phyloP scores from a whole-genome alignment of 352 stramenopile genomes.

The Globisporangium iwayamae region DNA sequence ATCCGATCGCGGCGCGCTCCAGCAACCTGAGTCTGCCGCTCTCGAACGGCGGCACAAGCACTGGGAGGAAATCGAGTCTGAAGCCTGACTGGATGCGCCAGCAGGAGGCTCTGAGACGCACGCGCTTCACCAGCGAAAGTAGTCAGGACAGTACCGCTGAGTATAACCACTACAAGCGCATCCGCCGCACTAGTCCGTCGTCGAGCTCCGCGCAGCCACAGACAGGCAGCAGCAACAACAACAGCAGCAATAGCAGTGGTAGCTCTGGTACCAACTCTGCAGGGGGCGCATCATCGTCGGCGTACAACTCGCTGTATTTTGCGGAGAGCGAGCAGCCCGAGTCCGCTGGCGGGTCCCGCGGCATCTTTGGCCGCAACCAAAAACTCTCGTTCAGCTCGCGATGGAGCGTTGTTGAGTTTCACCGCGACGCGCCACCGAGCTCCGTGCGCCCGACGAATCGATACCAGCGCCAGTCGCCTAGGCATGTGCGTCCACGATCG shows the following conservation, averaged over 20 bases:
- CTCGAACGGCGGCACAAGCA: constrained; percentile 2
- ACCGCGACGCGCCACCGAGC: constrained; percentile 30
- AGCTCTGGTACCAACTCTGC: neutral
- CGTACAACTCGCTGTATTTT: neutral
- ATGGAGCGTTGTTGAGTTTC: constrained; percentile 58
- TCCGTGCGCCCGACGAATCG: constrained; percentile 25
- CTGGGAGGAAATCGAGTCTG: constrained; percentile 28
- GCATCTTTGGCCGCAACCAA: constrained; percentile 60
- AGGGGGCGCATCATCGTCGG: neutral
- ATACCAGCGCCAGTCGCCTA: constrained; percentile 22
- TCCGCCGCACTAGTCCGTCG: constrained; percentile 1
- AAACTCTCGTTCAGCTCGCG: constrained; percentile 54
- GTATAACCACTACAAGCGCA: constrained; percentile 40
- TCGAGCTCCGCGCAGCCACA: neutral
- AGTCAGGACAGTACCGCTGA: constrained; percentile 44
- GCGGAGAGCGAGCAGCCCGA: constrained; percentile 30
- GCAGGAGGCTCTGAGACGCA: constrained; percentile 51
- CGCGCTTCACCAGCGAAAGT: constrained; percentile 56
- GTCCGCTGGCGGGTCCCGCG: constrained; percentile 35
- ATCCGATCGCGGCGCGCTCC: constrained; percentile 5
- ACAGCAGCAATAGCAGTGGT: neutral
- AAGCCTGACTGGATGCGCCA: constrained; percentile 74
- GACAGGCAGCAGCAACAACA: neutral
- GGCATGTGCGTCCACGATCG: constrained; percentile 18
- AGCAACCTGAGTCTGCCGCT: constrained; percentile 11